Base-by-base conservation (phyloP, 2,329 filamentous ascomycete species). In the Arthrobotrys megalospora region DNA sequence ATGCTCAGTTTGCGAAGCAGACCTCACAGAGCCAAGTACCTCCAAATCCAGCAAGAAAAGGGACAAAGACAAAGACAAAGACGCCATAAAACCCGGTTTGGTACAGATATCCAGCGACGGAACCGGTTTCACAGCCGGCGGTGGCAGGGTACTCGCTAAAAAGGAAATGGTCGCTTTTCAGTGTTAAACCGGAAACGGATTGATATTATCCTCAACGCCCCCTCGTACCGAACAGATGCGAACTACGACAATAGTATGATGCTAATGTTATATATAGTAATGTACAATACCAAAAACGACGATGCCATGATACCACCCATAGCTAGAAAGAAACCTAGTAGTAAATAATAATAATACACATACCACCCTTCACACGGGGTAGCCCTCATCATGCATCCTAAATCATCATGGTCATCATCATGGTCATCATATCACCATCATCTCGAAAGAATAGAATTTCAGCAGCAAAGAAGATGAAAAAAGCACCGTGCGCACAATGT, bases 101-200 rank as follows among this genome's bases (percentile, higher is more conserved):
- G 91, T 97, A 2, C 90, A 92, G 82, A 88, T 98, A 60, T 90
- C 89, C 80, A 93, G 91, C 41, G 95, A 97, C 81, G 95, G 95
- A 0, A 98, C 95, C 0, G 95, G 95, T 0, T 98, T 97, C 84
- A 94, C 95, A 3, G 92, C 93, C 3, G 91, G 91, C n/a, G 95
- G 96, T 1, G 89, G 89, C 64, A 97, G 92, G 82, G 81, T 82
- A 28, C 89, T 92, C 81, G 93, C 96, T 14, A 92, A 92, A 85
- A 96, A 91, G 83, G 86, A 88, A 2, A 91, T 92, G 0, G 90
- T 96, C 16, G 91, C 91, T 0, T 97, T 97, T 84, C 93, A 96
- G 83, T 95, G 93, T 83, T 96, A 83, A 86, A 38, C 36, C 36
- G 2, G 6, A 10, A 38, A 38, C 36, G 8, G 36, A 10, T 10